These are phyloP conservation scores for Podospora australis DNA, from an alignment of 495 filamentous ascomycete genomes.

Conservation along the genomic window DNA sequence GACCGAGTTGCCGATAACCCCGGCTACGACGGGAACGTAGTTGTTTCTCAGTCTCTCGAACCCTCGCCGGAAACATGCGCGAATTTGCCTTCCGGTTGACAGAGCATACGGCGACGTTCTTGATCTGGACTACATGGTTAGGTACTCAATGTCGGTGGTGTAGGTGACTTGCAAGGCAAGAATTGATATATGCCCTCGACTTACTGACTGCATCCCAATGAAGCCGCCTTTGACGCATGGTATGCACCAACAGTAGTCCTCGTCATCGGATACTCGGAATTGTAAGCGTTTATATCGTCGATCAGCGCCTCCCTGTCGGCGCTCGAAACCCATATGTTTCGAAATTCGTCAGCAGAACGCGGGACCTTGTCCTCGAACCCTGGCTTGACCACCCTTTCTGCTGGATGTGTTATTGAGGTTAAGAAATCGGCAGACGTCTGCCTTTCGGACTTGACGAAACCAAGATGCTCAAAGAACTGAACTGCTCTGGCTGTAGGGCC, in stretches of 20 bases:
- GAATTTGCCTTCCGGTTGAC: conserved; percentile 49
- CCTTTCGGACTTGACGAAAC: conserved; percentile 43
- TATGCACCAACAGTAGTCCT: no score
- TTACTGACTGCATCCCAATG: no score
- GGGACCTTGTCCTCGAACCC: conserved; percentile 55
- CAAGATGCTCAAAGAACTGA: conserved; percentile 52
- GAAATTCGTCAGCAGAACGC: conserved; percentile 58
- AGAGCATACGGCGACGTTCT: conserved; percentile 59
- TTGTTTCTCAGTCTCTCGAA: conserved; percentile 52
- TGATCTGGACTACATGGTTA: no score
- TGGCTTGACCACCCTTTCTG: conserved; percentile 53
- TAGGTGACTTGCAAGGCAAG: no score
- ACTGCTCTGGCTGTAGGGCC: conserved; percentile 49
- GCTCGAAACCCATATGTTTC: conserved; percentile 28
- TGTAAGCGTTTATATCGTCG: no score
- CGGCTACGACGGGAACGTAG: conserved; percentile 47
- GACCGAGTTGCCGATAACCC: conserved; percentile 53
- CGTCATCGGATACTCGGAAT: no score
- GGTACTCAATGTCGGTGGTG: no score
- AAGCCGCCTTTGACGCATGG: no score
- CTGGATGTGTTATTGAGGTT: conserved; percentile 63
- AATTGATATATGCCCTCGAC: no score
- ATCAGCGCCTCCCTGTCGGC: no score
- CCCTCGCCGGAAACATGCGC: conserved; percentile 52
- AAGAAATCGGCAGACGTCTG: conserved; percentile 62